These are phyloP conservation scores for Glonium stellatum DNA, from an alignment of 495 filamentous ascomycete species.

Conservation along the genomic window DNA sequence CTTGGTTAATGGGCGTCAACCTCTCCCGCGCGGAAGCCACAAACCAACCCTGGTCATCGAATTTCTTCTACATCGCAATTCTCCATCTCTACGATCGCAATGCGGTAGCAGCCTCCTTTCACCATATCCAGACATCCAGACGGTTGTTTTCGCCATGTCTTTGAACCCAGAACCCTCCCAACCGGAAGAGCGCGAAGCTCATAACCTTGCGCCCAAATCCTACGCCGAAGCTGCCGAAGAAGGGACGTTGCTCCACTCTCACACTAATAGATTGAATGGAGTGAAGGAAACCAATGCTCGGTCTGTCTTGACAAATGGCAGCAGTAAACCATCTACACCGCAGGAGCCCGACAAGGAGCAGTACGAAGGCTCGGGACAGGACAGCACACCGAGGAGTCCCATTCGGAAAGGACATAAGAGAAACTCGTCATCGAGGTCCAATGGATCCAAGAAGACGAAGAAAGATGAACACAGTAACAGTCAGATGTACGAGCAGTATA, in stretches of 20 bases:
- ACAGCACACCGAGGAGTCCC: constrained; percentile 24
- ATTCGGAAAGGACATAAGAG: constrained; percentile 12
- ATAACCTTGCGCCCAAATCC: constrained; percentile 31
- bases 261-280: constrained; percentile 3
- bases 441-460: constrained; percentile 10
- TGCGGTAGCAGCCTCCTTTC: too few relatives aligned
- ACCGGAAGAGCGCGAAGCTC: constrained; percentile 26
- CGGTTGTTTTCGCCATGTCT: constrained; percentile 11
- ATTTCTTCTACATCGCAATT: too few relatives aligned
- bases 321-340: neutral
- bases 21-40: neutral
- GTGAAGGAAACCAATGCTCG: neutral
- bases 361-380: constrained; percentile 21
- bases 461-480: constrained; percentile 5
- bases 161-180: constrained; percentile 18
- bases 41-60: too few relatives aligned
- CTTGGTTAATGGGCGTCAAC: neutral
- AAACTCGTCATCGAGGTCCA: constrained; percentile 15
- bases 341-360: constrained; percentile 9
- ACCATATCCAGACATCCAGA: neutral
- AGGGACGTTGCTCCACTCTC: constrained; percentile 5
- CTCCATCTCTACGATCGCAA: too few relatives aligned
- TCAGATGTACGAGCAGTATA: constrained; percentile 12
- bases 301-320: neutral
- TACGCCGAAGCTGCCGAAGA: constrained; percentile 32